Percentiles rank a stretch among this genome's conserved stretches.
Evolutionary conservation across 192 early-diverging fungal species (phyloP).

Genomic region (Irineochytrium annulatum): DNA sequence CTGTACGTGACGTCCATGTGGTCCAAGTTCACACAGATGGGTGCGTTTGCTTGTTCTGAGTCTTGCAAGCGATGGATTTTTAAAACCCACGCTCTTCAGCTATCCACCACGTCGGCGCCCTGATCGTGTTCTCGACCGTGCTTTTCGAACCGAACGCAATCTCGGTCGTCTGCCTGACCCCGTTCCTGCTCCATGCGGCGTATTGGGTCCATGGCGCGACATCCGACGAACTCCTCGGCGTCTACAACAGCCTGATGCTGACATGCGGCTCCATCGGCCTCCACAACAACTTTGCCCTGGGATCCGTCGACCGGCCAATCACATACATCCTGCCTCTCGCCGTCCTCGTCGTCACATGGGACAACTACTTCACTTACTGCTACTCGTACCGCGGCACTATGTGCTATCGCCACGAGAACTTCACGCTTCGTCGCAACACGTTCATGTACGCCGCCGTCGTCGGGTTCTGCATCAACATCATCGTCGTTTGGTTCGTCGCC

Average conservation of each 20-base stretch:
- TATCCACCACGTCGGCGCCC: background rate
- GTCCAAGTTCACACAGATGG: constrained; percentile 4
- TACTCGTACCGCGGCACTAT: background rate
- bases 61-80: too few species aligned
- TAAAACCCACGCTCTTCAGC: too few species aligned
- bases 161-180: background rate
- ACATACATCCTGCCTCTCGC: background rate
- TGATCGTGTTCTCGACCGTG: background rate
- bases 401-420: too few species aligned
- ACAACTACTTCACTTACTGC: constrained; percentile 7
- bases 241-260: background rate
- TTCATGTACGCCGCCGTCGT: background rate
- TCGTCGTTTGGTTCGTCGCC: background rate
- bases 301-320: background rate
- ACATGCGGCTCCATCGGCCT: background rate
- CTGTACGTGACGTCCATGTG: constrained; percentile 4
- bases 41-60: background rate
- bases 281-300: background rate
- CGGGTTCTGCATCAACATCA: background rate
- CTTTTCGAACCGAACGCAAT: background rate
- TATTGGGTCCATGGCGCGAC: background rate
- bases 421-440: too few species aligned
- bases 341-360: background rate
- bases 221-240: background rate
- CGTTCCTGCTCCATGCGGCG: background rate